Base-by-base conservation (phyloP, 1,284 basidiomycete genomes). In the Irpex sp. region DNA sequence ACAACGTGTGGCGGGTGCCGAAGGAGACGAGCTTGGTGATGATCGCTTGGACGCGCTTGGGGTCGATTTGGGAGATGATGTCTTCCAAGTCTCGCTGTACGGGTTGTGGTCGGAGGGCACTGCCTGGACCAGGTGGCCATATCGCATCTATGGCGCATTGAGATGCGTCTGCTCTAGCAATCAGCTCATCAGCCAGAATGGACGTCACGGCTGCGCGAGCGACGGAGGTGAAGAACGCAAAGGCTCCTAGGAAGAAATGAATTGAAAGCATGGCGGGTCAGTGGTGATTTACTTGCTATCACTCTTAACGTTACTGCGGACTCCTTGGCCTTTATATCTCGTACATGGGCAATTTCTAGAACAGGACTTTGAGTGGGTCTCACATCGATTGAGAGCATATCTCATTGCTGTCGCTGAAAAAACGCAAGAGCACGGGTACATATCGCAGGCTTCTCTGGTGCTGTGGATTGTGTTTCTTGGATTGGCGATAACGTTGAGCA, bases 1-100 rank as follows among this genome's bases (percentile, higher is more conserved):
- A 83, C 51, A 79, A 73, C 23, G 82, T 83, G 70, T 79, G 75
- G 12, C 82, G 75, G 18, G 82, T 84, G 19, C 82, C 82, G 65
- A 83, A 82, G 37, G 80, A 80, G 51, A 80, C 79, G 39, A 84
- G 79, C 65, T 81, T 82, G 56, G 69, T 70, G 65, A 83, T 82
- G 56, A 73, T 83, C 18, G 75, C 70, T 63, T 80, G 63, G 57
- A 83, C 77, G 36, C 78, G 77, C 23, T 68, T 67, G 1, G 78
- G 72, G 66, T 80, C 77, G 65, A 84, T 77, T 62, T 79, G 68
- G 18, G 72, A 69, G 64, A 83, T 75, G 63, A 82, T 82, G 2
- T 68, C 61, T 4, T 69, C 69, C 39, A 83, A 77, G 64, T 83
- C 80, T 5, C 63, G 36, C 55, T 77, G 71, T 12, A 81, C 80